phyloP scores from a whole-genome alignment of 352 stramenopile species.

The Globisporangium recalcitrans region DNA sequence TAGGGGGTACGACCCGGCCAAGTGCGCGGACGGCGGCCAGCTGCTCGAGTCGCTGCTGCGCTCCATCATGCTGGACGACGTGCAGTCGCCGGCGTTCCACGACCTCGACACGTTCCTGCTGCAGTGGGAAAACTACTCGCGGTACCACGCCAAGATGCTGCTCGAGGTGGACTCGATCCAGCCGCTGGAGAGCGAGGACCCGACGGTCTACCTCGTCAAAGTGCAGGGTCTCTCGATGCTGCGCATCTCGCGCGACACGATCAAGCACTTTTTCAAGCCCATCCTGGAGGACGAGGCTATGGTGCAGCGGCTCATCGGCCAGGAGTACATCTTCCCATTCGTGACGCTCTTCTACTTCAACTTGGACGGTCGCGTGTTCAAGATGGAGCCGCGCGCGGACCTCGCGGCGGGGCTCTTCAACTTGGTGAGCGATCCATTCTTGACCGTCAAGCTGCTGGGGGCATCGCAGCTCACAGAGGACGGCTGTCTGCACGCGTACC shows the following conservation, averaged over 20 bases:
- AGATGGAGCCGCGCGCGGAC: conserved; percentile 45
- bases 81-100: conserved; percentile 44
- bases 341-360: conserved; percentile 55
- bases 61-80: conserved; percentile 41
- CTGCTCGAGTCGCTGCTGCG: conserved; percentile 36
- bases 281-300: conserved; percentile 48
- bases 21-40: conserved; percentile 12
- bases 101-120: conserved; percentile 46
- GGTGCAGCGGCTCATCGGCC: conserved; percentile 57
- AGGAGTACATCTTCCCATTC: conserved; percentile 54
- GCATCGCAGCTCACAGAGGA: conserved; percentile 49
- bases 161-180: conserved; percentile 32
- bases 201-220: conserved; percentile 31
- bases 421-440: conserved; percentile 47
- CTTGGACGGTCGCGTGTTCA: conserved; percentile 39
- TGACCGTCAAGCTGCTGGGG: conserved; percentile 45
- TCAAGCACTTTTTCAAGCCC: conserved; percentile 59
- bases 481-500: conserved; percentile 49
- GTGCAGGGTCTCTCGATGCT: conserved; percentile 38
- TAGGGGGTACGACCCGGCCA: conserved; percentile 36
- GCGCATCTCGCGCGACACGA: conserved; percentile 55
- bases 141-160: conserved; percentile 43
- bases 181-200: conserved; percentile 30
- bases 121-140: conserved; percentile 61
- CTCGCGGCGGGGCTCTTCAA: conserved; percentile 44